phyloP scores from a whole-genome alignment of 2,329 filamentous ascomycete genomes.

The Shiraia bambusicola region DNA sequence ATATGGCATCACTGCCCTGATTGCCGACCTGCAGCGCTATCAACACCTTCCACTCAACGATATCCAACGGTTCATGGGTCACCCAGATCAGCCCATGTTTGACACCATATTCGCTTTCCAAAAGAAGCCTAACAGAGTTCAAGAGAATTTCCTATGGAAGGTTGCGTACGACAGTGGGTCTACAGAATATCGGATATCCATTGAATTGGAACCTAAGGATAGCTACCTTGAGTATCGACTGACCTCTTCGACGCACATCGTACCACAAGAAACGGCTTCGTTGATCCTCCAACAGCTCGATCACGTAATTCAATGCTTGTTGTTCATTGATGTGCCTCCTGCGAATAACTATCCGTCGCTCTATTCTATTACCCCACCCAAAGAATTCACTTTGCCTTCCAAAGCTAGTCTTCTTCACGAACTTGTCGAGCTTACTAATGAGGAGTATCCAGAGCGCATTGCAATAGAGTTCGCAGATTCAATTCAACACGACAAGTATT shows the following conservation, averaged over 20 bases:
- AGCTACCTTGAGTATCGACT: constrained; percentile 62
- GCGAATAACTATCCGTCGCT: constrained; percentile 46
- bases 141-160: constrained; percentile 54
- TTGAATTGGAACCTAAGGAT: constrained; percentile 69
- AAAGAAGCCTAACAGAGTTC: constrained; percentile 48
- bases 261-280: constrained; percentile 68
- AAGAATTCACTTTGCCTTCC: constrained; percentile 58
- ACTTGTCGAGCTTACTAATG: constrained; percentile 69
- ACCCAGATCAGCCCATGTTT: constrained; percentile 67
- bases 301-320: constrained; percentile 60
- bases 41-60: constrained; percentile 71
- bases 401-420: constrained; percentile 68
- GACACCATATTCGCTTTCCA: constrained; percentile 87
- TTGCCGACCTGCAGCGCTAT: constrained; percentile 64
- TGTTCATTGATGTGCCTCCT: constrained; percentile 51
- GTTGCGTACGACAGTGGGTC: constrained; percentile 65
- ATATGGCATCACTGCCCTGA: constrained; percentile 64
- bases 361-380: constrained; percentile 67
- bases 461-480: constrained; percentile 75
- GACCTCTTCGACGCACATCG: constrained; percentile 63
- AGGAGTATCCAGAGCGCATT: constrained; percentile 56
- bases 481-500: constrained; percentile 51
- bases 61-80: constrained; percentile 71
- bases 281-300: constrained; percentile 74
- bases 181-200: constrained; percentile 76